Conservation (phyloP, 129 eudicot genomes). For the Saussurea involucrata region DNA sequence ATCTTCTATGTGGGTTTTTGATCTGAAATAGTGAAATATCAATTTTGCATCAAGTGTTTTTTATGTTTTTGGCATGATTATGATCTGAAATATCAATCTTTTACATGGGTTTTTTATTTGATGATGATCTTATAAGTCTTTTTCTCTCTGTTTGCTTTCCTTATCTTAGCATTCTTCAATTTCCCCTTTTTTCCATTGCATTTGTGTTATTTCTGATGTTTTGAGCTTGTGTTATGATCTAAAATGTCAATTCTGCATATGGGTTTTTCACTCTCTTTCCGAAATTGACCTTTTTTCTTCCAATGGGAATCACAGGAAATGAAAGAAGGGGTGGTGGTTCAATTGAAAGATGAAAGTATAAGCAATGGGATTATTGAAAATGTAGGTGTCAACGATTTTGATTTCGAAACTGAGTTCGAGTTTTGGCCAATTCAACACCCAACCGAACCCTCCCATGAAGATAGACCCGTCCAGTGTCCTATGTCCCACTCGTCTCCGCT, state of each 20-base stretch:
- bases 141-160: background rate
- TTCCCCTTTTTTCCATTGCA: background rate
- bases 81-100: background rate
- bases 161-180: background rate
- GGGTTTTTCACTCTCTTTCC: slow-evolving; percentile 26
- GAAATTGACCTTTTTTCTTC: background rate
- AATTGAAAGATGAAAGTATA: slow-evolving; percentile 24
- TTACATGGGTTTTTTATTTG: slow-evolving; percentile 21
- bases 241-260: slow-evolving; percentile 11
- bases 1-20: slow-evolving; percentile 21
- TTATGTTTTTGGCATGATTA: background rate
- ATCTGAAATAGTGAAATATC: too few relatives aligned
- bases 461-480: slow-evolving; percentile 55
- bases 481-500: slow-evolving; percentile 40
- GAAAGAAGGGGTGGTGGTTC: slow-evolving; percentile 23
- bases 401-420: slow-evolving; percentile 30
- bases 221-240: background rate
- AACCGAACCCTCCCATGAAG: slow-evolving; percentile 51
- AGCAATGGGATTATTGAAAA: slow-evolving; percentile 5
- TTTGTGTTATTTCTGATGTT: background rate
- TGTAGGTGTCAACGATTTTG: slow-evolving; percentile 9
- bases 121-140: slow-evolving; percentile 14
- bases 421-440: slow-evolving; percentile 69
- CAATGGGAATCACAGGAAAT: slow-evolving; percentile 24
- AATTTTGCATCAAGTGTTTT: too few relatives aligned